Base-by-base conservation (phyloP, 345 rosid species). In the Isatis tinctoria region DNA sequence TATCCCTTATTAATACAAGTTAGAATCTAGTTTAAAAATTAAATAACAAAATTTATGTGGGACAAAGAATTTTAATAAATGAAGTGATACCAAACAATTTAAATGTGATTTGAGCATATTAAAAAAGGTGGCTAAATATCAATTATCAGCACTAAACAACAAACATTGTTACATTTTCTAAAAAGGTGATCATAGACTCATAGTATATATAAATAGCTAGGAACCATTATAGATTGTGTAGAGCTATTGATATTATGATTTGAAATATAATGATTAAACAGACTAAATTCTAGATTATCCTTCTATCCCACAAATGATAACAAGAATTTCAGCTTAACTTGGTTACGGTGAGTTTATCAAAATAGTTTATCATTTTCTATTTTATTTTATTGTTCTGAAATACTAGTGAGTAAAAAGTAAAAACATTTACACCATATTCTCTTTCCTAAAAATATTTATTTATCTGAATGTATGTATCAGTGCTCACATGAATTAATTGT, bases 31-130 rank as follows among this genome's bases (percentile, higher is more conserved):
- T n/a, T n/a, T n/a, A n/a, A n/a, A n/a, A n/a, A n/a, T n/a, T n/a
- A n/a, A n/a, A n/a, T 13, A 37, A 56, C 12, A 6, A 26, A 40
- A 37, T 36, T 10, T 49, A 22, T 67, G 47, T 22, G 18, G 1
- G 37, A 22, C 27, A 57, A 57, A 30, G 20, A 67, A 18, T 16
- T 12, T 49, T 39, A 16, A 68, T 54, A 40, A 70, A 60, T 47
- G 24, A 47, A 71, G 48, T 27, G 28, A 47, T 71, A 32, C n/a
- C 35, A 53, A 40, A 52, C 45, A 72, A 39, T 8, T 10, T 52
- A 36, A 63, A 73, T 41, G 74, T 47, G 57, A 41, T 26, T 33
- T 22, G 77, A 53, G 28, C 70, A 73, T 41, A 56, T 64, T 73
- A 63, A 26, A 73, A 28, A 63, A 73, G 36, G 35, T 53, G 64